Percentiles rank a stretch among this genome's conserved stretches.
phyloP scores from a whole-genome alignment of 1,284 basidiomycete genomes.

The Apiotrichum veenhuisii region DNA sequence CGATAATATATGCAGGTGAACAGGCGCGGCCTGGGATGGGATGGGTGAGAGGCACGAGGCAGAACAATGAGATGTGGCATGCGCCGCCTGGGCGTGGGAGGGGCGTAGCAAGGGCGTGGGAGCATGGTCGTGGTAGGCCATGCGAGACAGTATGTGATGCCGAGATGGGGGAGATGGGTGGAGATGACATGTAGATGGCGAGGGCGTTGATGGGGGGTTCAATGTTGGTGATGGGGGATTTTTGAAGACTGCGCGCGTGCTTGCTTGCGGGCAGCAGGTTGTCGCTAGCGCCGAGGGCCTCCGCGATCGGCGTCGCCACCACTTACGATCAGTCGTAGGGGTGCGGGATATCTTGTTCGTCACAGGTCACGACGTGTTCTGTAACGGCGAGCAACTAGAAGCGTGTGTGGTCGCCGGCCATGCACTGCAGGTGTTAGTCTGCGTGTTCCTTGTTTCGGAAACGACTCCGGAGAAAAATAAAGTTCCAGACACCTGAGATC shows the following conservation, averaged over 20 bases:
- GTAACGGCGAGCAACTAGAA: conserved; percentile 4
- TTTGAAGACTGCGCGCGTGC: too few species aligned
- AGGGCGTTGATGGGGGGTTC: neutral
- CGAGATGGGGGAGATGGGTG: neutral
- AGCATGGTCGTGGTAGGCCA: neutral
- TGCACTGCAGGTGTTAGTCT: conserved; percentile 11
- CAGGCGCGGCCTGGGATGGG: too few species aligned
- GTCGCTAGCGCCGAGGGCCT: too few species aligned
- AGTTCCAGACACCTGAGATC: neutral
- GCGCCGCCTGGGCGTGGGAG: neutral
- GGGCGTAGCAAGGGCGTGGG: neutral
- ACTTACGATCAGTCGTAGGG: neutral
- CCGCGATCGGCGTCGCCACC: too few species aligned
- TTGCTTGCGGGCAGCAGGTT: too few species aligned
- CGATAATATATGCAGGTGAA: too few species aligned
- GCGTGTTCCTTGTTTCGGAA: neutral
- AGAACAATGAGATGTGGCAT: too few species aligned
- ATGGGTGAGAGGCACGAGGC: too few species aligned
- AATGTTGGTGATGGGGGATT: too few species aligned
- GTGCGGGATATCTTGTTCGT: neutral
- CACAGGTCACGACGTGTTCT: neutral
- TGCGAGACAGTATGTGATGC: neutral
- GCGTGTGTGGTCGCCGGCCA: conserved; percentile 18
- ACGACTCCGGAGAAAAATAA: neutral
- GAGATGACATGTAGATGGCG: neutral